These are phyloP conservation scores for Cutaneotrichosporon cavernicola DNA, from an alignment of 1,284 basidiomycete genomes.

Conservation along the genomic window DNA sequence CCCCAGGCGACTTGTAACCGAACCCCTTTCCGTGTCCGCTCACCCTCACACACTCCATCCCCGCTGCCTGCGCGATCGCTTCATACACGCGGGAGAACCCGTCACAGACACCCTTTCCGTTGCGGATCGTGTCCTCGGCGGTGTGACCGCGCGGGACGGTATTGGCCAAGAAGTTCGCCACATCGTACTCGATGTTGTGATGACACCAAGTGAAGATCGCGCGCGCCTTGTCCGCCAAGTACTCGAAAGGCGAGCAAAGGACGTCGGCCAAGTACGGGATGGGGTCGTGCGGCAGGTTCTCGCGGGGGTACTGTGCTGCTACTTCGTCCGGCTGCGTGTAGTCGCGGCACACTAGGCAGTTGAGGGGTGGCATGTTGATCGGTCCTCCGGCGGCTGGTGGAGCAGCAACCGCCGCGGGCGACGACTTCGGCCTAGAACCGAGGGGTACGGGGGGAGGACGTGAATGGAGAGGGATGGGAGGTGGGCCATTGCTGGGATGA, in stretches of 20 bases:
- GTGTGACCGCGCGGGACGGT: constrained; percentile 13
- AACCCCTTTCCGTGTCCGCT: constrained; percentile 21
- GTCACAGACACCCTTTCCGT: constrained; percentile 22
- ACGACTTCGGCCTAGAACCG: constrained; percentile 5
- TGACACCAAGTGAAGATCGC: constrained; percentile 27
- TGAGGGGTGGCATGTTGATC: neutral
- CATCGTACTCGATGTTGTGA: constrained; percentile 25
- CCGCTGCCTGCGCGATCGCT: constrained; percentile 11
- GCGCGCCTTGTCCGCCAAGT: constrained; percentile 21
- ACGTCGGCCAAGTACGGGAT: constrained; percentile 15
- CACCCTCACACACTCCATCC: constrained; percentile 12
- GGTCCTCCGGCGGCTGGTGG: neutral
- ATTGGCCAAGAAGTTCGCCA: constrained; percentile 14
- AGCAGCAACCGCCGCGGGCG: neutral
- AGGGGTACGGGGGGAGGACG: constrained; percentile 9
- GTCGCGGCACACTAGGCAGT: constrained; percentile 23
- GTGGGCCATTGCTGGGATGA: neutral
- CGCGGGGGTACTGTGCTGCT: constrained; percentile 17
- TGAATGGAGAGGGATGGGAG: neutral
- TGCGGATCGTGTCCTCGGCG: constrained; percentile 13
- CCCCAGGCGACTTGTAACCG: constrained; percentile 3
- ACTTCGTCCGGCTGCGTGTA: constrained; percentile 14
- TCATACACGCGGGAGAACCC: constrained; percentile 20
- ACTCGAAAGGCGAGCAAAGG: constrained; percentile 18
- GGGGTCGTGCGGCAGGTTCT: constrained; percentile 8